Evolutionary conservation across 2,329 filamentous ascomycete genomes (phyloP).

Genomic region (Phialophora tarda): DNA sequence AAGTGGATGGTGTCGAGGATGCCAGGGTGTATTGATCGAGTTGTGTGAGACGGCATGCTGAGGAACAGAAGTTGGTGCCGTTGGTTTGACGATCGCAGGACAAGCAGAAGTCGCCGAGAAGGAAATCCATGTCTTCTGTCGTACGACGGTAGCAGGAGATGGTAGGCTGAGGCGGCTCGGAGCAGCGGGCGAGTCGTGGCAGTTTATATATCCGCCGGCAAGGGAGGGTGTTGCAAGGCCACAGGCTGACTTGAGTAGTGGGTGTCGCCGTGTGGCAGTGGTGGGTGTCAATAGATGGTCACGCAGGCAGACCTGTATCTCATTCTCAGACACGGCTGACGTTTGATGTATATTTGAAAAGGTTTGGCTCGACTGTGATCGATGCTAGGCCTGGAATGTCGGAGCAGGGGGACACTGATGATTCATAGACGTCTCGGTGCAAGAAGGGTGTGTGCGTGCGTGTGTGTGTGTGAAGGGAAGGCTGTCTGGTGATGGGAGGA

Average conservation of each 20-base stretch:
- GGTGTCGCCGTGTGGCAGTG: conserved; percentile 27
- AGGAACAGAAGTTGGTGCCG: conserved; percentile 85
- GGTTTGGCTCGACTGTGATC: neutral
- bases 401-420: neutral
- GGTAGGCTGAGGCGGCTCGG: conserved; percentile 13
- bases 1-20: conserved; percentile 46
- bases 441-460: neutral
- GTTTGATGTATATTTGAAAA: conserved; percentile 19
- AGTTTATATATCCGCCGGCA: conserved; percentile 23
- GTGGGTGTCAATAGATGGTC: conserved; percentile 29
- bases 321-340: conserved; percentile 30
- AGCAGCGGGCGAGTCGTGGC: conserved; percentile 13
- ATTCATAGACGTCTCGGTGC: conserved; percentile 10
- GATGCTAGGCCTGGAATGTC: conserved; percentile 12
- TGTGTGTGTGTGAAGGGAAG: conserved; percentile 13
- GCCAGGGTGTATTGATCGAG: conserved; percentile 62
- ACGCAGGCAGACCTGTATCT: conserved; percentile 31
- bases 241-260: conserved; percentile 17
- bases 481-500: conserved; percentile 19
- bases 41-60: conserved; percentile 86
- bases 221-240: conserved; percentile 19
- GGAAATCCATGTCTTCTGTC: conserved; percentile 58
- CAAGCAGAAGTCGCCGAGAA: conserved; percentile 86
- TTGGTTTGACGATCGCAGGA: conserved; percentile 89
- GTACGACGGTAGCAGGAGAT: conserved; percentile 23